phyloP scores from a whole-genome alignment of 1,284 basidiomycete genomes.

The Melampsora americana region DNA sequence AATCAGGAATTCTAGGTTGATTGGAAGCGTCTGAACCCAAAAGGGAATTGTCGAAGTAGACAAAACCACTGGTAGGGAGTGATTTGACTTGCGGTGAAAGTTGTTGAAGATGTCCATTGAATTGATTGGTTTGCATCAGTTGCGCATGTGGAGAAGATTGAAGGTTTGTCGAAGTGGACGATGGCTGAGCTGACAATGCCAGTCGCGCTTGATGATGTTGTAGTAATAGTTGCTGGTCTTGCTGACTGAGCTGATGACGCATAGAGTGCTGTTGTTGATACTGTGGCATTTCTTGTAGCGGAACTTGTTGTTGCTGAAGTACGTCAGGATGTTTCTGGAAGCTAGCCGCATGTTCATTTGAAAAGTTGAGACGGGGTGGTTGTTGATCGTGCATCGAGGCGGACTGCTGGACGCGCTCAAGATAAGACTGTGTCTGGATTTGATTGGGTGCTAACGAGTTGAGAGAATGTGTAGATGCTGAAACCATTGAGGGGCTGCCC shows the following conservation, averaged over 20 bases:
- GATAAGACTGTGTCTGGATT: not conserved
- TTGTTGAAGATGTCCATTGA: not conserved
- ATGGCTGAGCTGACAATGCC: not conserved
- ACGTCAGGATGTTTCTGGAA: too few relatives aligned
- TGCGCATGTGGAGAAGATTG: constrained; percentile 4
- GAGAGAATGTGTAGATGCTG: not conserved
- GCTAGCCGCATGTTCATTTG: not conserved
- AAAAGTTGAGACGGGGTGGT: constrained; percentile 7
- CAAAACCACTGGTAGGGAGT: not conserved
- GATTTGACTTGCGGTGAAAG: not conserved
- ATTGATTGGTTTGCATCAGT: not conserved
- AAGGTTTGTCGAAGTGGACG: not conserved
- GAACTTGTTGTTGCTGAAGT: too few relatives aligned
- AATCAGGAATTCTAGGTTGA: not conserved
- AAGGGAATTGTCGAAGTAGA: not conserved
- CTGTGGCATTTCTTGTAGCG: not conserved
- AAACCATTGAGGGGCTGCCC: constrained; percentile 14
- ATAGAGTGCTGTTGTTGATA: not conserved
- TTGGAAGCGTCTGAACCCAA: not conserved
- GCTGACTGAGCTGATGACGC: not conserved
- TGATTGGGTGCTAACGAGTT: constrained; percentile 13
- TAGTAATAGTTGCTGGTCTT: not conserved
- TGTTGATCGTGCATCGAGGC: not conserved
- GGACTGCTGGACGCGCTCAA: not conserved
- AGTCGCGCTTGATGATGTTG: not conserved